A percentile compares a stretch with the other conserved stretches of the same genome.
phyloP scores from a whole-genome alignment of 2,329 filamentous ascomycete genomes.

The Fusarium nodosum region DNA sequence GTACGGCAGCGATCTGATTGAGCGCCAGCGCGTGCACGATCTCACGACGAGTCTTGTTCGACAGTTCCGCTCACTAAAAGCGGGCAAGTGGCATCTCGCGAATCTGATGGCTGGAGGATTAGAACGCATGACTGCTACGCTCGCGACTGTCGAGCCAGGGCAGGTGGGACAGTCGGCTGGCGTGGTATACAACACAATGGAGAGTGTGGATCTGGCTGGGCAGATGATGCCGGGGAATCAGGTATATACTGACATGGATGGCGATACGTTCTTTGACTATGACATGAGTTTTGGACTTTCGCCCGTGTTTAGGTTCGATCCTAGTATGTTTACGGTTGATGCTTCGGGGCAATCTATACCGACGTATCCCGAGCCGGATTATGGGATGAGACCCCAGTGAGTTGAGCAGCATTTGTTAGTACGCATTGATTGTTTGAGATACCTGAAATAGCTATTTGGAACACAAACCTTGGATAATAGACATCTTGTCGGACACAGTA shows the following conservation, averaged over 20 bases:
- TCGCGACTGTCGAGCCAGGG: slow-evolving; percentile 26
- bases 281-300: slow-evolving; percentile 51
- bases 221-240: slow-evolving; percentile 42
- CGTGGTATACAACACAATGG: slow-evolving; percentile 27
- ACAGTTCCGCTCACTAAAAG: slow-evolving; percentile 57
- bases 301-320: slow-evolving; percentile 49
- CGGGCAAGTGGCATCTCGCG: slow-evolving; percentile 62
- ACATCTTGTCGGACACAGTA: background rate
- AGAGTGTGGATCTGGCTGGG: slow-evolving; percentile 34
- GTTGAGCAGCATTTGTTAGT: background rate
- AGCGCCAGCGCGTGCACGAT: slow-evolving; percentile 56
- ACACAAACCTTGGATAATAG: background rate
- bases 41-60: slow-evolving; percentile 57
- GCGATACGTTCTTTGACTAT: slow-evolving; percentile 50
- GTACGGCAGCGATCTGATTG: slow-evolving; percentile 58
- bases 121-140: slow-evolving; percentile 56
- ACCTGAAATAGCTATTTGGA: slow-evolving; percentile 3
- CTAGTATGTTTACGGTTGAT: slow-evolving; percentile 47
- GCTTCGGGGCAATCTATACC: slow-evolving; percentile 45
- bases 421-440: slow-evolving; percentile 1
- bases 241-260: slow-evolving; percentile 46
- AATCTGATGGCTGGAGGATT: slow-evolving; percentile 64
- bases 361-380: slow-evolving; percentile 45
- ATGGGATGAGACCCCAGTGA: slow-evolving; percentile 40
- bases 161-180: slow-evolving; percentile 27